Base-by-base conservation (phyloP, 169 alveolate genomes). In the Plasmodium reichenowi region DNA sequence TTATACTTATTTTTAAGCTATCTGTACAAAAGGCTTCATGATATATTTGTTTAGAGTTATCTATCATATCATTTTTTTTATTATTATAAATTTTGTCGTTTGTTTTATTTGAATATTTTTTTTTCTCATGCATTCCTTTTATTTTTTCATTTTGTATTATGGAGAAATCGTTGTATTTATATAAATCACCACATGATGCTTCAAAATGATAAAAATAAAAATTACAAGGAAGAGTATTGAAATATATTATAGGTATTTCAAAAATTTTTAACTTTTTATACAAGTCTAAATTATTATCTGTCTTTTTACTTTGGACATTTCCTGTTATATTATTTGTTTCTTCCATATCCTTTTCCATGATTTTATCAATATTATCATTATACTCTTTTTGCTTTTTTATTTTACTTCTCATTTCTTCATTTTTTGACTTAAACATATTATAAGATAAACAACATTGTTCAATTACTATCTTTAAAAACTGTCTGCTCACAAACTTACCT, bases 121-220 rank as follows among this genome's bases (percentile, higher is more conserved):
- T 60, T 24, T 66, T 48, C 13, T n/a, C 22, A 17, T 59, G 13
- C 2, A 43, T 43, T 15, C 9, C n/a, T 15, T 15, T 38, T 20
- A 26, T 54, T 20, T 20, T 20, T 0, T 15, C 74, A 32, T 26
- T 56, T 48, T 71, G 72, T 9, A 43, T 8, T 38, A 26, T 24
- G 12, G 62, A 50, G 2, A 48, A 58, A 56, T 78, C 43, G 47
- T 78, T 47, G 26, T 38, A 78, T 58, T 78, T 78, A 20, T 32
- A 78, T 54, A 78, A 60, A 20, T 78, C 89, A 38, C 89, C 89
- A 47, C 26, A 26, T 43, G 89, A 59, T 17, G 89, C 89, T 38
- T 78, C 67, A 45, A 78, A 78, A 67, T 78, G 76, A 32, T 78
- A 78, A 20, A 78, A 78, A 45, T 78, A 78, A 15, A 78, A 78